These are phyloP conservation scores for Aspergillus sp. DNA, from an alignment of 2,329 filamentous ascomycete genomes.

Conservation along the genomic window DNA sequence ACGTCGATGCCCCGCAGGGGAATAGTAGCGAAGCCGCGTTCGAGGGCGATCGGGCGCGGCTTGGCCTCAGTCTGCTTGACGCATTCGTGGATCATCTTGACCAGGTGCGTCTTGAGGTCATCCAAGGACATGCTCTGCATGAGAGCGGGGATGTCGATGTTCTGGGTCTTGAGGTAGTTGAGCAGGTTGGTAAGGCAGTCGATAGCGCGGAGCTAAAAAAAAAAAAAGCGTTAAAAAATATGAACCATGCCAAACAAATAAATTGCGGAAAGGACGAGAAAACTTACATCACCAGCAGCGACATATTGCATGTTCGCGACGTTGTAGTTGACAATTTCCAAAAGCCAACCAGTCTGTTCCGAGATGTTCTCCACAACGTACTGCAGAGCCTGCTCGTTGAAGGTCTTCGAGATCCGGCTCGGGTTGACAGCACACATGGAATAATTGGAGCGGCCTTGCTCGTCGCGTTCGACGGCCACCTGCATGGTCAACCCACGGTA, in stretches of 20 bases:
- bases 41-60: slow-evolving; percentile 75
- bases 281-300: slow-evolving; percentile 53
- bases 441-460: slow-evolving; percentile 88
- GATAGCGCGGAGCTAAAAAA: slow-evolving; percentile 48
- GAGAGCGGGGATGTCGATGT: slow-evolving; percentile 91
- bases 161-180: slow-evolving; percentile 93
- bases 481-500: slow-evolving; percentile 99
- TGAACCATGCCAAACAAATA: no score
- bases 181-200: slow-evolving; percentile 67
- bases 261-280: not conserved
- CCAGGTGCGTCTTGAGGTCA: slow-evolving; percentile 80
- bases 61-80: slow-evolving; percentile 82
- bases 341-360: slow-evolving; percentile 85
- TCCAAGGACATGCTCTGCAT: slow-evolving; percentile 80
- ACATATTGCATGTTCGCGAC: slow-evolving; percentile 64
- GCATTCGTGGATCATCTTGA: slow-evolving; percentile 83
- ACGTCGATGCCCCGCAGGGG: slow-evolving; percentile 96
- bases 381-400: slow-evolving; percentile 94
- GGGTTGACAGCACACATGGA: slow-evolving; percentile 99
- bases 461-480: slow-evolving; percentile 95
- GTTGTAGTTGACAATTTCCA: slow-evolving; percentile 98
- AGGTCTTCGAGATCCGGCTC: slow-evolving; percentile 94
- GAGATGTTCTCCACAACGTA: slow-evolving; percentile 95
- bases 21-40: slow-evolving; percentile 95
- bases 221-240: not conserved